Conservation (phyloP, 1,139 yeast species). For the Blastobotrys arbuscula region DNA sequence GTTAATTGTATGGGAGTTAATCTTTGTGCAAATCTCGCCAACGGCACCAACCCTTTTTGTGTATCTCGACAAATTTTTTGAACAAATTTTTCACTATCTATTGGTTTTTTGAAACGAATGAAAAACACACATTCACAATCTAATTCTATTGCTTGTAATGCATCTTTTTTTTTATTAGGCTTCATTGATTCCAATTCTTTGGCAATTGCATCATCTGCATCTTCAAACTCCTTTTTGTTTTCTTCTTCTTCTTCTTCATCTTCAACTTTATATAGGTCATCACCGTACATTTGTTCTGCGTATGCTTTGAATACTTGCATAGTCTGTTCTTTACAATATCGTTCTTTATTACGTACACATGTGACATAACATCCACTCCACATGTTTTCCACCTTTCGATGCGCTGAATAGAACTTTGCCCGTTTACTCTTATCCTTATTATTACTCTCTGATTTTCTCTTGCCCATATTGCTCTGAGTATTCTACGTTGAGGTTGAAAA, state of each 20-base stretch:
- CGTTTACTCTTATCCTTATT: background rate
- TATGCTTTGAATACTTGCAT: slow-evolving; percentile 51
- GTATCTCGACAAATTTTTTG: slow-evolving; percentile 53
- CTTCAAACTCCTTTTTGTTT: slow-evolving; percentile 39
- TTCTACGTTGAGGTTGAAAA: background rate
- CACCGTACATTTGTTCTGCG: slow-evolving; percentile 34
- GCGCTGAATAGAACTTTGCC: slow-evolving; percentile 16
- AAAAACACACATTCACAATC: slow-evolving; percentile 82
- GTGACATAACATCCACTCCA: slow-evolving; percentile 84
- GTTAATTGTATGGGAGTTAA: slow-evolving; percentile 76
- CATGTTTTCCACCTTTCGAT: slow-evolving; percentile 55
- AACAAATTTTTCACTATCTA: slow-evolving; percentile 71
- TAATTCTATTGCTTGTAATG: slow-evolving; percentile 56
- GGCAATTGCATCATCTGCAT: slow-evolving; percentile 68
- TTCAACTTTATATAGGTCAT: slow-evolving; percentile 26
- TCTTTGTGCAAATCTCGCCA: slow-evolving; percentile 60
- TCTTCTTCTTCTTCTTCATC: slow-evolving; percentile 35
- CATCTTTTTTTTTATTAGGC: slow-evolving; percentile 34
- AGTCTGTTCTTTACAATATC: slow-evolving; percentile 68
- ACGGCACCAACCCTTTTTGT: background rate
- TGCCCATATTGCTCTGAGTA: slow-evolving; percentile 13
- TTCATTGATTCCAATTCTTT: slow-evolving; percentile 61
- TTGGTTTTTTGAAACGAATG: slow-evolving; percentile 70
- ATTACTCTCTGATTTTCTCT: background rate
- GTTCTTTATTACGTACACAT: slow-evolving; percentile 73